Conservation (phyloP, 805 yeast genomes). For the Myxozyma geophila region DNA sequence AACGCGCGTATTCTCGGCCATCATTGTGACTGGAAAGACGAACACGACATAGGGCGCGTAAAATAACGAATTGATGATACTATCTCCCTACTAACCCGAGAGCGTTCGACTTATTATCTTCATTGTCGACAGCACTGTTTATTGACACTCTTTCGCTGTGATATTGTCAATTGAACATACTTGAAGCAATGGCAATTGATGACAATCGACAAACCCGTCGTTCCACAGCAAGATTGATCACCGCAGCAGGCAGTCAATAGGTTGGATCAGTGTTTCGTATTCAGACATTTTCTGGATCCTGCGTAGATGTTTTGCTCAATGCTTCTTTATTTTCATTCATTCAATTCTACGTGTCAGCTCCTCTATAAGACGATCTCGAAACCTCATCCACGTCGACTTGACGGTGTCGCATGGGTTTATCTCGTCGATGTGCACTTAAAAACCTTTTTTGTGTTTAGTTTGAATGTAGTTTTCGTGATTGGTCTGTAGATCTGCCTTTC, state of each 20-base stretch:
- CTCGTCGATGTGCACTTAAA: too few species aligned
- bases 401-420: too few species aligned
- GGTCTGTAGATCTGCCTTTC: too few species aligned
- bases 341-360: too few species aligned
- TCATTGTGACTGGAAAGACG: slow-evolving; percentile 51
- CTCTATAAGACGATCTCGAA: not conserved
- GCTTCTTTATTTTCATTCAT: too few species aligned
- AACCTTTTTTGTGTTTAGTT: too few species aligned
- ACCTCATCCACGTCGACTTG: too few species aligned
- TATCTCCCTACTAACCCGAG: slow-evolving; percentile 52
- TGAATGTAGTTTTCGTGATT: too few species aligned
- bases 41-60: slow-evolving; percentile 53
- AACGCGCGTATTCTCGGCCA: slow-evolving; percentile 50
- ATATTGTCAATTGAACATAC: not conserved
- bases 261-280: too few species aligned
- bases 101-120: slow-evolving; percentile 51
- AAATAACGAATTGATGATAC: slow-evolving; percentile 52
- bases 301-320: too few species aligned
- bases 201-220: slow-evolving; percentile 42
- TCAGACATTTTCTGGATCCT: too few species aligned
- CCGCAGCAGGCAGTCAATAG: too few species aligned
- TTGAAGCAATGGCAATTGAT: slow-evolving; percentile 48
- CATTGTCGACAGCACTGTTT: slow-evolving; percentile 51
- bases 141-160: not conserved
- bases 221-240: not conserved